Percentiles rank a stretch among this genome's conserved stretches.
phyloP scores from a whole-genome alignment of 2,329 filamentous ascomycete genomes.

The Sphaerulina musiva region DNA sequence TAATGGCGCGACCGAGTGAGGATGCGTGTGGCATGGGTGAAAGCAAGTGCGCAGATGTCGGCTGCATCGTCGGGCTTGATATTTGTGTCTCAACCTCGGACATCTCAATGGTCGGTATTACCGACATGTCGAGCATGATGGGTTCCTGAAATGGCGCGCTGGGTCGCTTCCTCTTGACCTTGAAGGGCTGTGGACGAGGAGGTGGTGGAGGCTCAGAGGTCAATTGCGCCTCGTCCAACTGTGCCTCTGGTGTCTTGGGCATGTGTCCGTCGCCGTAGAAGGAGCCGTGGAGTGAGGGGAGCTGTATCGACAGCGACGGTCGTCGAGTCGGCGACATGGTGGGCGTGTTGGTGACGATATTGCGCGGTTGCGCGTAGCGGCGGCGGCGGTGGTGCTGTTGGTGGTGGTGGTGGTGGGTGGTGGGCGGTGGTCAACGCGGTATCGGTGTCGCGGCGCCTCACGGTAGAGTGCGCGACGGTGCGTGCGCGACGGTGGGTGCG shows the following conservation, averaged over 20 bases:
- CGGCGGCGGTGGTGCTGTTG: too few relatives aligned
- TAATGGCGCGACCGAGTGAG: constrained; percentile 35
- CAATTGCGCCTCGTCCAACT: constrained; percentile 22
- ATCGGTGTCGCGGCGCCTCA: neutral
- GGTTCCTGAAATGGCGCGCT: constrained; percentile 20
- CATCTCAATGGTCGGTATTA: constrained; percentile 47
- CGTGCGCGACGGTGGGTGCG: neutral
- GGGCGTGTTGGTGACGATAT: constrained; percentile 3
- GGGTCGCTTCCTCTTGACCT: constrained; percentile 43
- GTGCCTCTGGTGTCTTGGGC: constrained; percentile 40
- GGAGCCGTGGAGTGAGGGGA: constrained; percentile 47
- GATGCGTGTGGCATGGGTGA: constrained; percentile 35
- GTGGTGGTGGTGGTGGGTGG: too few relatives aligned
- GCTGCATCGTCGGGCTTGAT: constrained; percentile 28
- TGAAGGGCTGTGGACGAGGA: constrained; percentile 44
- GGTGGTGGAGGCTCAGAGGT: constrained; percentile 38
- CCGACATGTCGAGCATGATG: constrained; percentile 26
- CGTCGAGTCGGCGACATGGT: constrained; percentile 36
- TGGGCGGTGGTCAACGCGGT: neutral
- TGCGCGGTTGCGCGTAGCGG: neutral
- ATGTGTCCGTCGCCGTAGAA: constrained; percentile 41
- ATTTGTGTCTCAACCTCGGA: constrained; percentile 33
- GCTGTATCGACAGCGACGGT: constrained; percentile 43
- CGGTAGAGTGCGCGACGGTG: neutral
- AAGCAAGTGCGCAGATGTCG: constrained; percentile 36